These are phyloP conservation scores for Amniculicola lignicola DNA, from an alignment of 495 filamentous ascomycete species.

Conservation along the genomic window DNA sequence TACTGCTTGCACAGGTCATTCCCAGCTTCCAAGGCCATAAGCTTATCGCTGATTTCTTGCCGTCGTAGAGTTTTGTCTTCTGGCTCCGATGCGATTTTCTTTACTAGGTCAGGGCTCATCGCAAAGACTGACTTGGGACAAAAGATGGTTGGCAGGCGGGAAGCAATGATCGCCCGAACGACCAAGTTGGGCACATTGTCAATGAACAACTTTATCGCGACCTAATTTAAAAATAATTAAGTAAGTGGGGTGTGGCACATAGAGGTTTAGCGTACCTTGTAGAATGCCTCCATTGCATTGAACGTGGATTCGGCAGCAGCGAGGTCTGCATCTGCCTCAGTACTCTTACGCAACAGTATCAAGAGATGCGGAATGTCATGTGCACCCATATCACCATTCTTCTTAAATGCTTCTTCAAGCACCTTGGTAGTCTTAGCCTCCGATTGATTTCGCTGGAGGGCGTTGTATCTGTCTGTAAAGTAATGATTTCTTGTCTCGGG, in stretches of 20 bases:
- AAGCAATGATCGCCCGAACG: conserved; percentile 10
- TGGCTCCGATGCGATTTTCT: conserved; percentile 6
- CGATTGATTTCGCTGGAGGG: background rate
- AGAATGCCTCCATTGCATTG: conserved; percentile 13
- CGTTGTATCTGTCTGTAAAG: conserved; percentile 11
- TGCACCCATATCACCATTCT: conserved; percentile 3
- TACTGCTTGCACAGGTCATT: conserved; percentile 12
- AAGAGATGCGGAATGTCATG: conserved; percentile 1
- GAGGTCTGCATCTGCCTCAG: conserved; percentile 2
- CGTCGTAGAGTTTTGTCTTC: conserved; percentile 8
- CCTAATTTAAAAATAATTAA: too few species aligned
- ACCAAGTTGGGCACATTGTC: conserved; percentile 12
- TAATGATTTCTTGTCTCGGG: conserved; percentile 5
- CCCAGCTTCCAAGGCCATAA: conserved; percentile 10
- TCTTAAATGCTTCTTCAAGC: conserved; percentile 4
- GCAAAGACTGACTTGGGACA: conserved; percentile 5
- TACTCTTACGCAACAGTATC: conserved; percentile 2
- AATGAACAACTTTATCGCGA: too few species aligned
- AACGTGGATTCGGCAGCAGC: conserved; percentile 8
- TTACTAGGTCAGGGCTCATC: conserved; percentile 7
- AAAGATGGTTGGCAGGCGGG: conserved; percentile 2
- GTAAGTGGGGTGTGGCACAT: background rate
- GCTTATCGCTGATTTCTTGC: conserved; percentile 2
- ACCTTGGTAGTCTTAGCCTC: conserved; percentile 5
- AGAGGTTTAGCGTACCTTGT: background rate